Base-by-base conservation (phyloP, 208 protist genomes). In the Balamuthia mandrillaris region DNA sequence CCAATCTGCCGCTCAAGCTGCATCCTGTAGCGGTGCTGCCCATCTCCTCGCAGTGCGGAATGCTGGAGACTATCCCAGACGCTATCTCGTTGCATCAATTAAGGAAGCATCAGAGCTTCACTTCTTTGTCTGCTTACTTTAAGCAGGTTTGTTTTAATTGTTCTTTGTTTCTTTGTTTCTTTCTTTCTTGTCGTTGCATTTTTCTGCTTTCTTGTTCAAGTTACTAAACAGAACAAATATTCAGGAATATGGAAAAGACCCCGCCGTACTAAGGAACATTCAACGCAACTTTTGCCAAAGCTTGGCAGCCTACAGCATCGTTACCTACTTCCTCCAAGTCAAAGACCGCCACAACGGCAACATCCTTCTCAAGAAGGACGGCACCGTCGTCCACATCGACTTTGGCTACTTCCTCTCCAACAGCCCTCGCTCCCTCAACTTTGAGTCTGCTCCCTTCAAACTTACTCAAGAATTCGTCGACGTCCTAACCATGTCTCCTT, bases 281-380 rank as follows among this genome's bases (percentile, higher is more conserved):
- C 24, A 49, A 3, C 47, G 42, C 74, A 81, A 81, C 33, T 81
- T 81, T 81, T 33, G 54, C n/a, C 47, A 81, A 41, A 51, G 37
- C 21, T 63, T 81, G 74, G 74, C 74, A 21, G 74, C 74, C n/a
- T 81, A 81, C 37, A 63, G 47, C 37, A 33, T 81, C 12, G 74
- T 39, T 2, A 63, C 47, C 54, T 81, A 81, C 33, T 81, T 81
- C 54, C 74, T 81, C 33, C 74, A 81, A 41, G 54, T 81, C 42
- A 81, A 81, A 41, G 74, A 97, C 77, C 33, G 95, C 41, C 95
- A 97, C 84, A 96, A 97, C 70, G 95, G 95, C 47, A 97, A 97
- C 72, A 96, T 96, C 60, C 84, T 96, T 44, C 75, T 96, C 14
- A 90, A 94, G 41, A 85, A 89, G n/a, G 61, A 88, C 29, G 95